Percentiles rank a stretch among this genome's conserved stretches.
These are phyloP conservation scores for Ogataea zsoltii DNA, from an alignment of 805 yeast genomes.

Conservation along the genomic window DNA sequence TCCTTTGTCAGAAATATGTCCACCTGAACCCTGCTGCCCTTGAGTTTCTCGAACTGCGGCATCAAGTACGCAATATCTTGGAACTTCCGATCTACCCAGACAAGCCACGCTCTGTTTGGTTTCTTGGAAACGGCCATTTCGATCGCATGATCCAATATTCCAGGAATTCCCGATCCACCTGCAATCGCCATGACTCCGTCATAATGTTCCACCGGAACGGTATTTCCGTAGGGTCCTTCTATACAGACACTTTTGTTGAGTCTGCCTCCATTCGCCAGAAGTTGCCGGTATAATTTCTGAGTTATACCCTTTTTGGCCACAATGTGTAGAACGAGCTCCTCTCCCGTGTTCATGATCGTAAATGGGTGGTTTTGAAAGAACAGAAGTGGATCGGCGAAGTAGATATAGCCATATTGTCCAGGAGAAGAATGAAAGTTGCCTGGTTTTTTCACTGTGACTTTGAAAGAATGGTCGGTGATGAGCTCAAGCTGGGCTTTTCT, in stretches of 20 bases:
- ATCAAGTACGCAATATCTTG: constrained; percentile 48
- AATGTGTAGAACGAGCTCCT: constrained; percentile 40
- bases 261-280: constrained; percentile 32
- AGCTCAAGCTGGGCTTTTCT: constrained; percentile 22
- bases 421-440: constrained; percentile 49
- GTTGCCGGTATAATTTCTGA: constrained; percentile 34
- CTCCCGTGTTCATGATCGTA: constrained; percentile 46
- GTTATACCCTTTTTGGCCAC: constrained; percentile 58
- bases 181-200: constrained; percentile 56
- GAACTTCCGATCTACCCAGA: constrained; percentile 61
- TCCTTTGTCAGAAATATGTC: constrained; percentile 39
- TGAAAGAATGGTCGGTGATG: constrained; percentile 38
- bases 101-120: constrained; percentile 39
- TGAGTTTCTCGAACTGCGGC: constrained; percentile 38
- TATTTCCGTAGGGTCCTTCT: constrained; percentile 73
- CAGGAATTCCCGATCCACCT: constrained; percentile 74
- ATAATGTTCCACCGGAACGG: constrained; percentile 47
- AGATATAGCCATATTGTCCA: constrained; percentile 56
- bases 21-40: constrained; percentile 28
- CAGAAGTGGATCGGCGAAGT: constrained; percentile 49
- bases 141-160: constrained; percentile 42
- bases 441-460: constrained; percentile 51
- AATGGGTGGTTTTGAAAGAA: constrained; percentile 79
- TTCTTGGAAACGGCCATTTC: constrained; percentile 28
- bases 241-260: constrained; percentile 38